Percentiles rank a stretch among this genome's conserved stretches.
These are phyloP conservation scores for Eragrostis nindensis DNA, from an alignment of 176 grass and related monocot genomes.

Conservation along the genomic window DNA sequence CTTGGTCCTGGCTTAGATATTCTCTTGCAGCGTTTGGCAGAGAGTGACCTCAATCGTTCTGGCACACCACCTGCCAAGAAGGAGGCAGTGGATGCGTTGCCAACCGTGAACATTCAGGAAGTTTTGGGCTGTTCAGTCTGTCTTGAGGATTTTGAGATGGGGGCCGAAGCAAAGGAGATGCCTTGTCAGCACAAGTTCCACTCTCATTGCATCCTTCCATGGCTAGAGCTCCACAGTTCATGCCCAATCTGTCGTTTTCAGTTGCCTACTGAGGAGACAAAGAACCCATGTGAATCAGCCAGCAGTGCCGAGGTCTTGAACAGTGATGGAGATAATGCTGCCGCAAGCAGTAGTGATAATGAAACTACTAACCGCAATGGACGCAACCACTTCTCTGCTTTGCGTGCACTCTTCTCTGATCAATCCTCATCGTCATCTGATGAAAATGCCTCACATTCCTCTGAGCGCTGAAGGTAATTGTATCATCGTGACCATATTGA, in stretches of 20 bases:
- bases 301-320: slow-evolving; percentile 27
- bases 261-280: slow-evolving; percentile 68
- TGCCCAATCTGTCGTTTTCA: slow-evolving; percentile 96
- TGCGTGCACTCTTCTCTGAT: slow-evolving; percentile 45
- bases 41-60: slow-evolving; percentile 72
- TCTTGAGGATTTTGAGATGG: slow-evolving; percentile 84
- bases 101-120: slow-evolving; percentile 65
- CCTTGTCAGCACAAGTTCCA: slow-evolving; percentile 92
- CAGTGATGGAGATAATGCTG: slow-evolving; percentile 39
- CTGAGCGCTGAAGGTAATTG: slow-evolving; percentile 50
- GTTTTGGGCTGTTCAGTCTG: slow-evolving; percentile 75
- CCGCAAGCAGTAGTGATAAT: slow-evolving; percentile 40
- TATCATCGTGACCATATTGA: slow-evolving; percentile 7
- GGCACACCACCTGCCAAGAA: slow-evolving; percentile 87
- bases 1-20: slow-evolving; percentile 81
- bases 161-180: slow-evolving; percentile 78
- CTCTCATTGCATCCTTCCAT: slow-evolving; percentile 77
- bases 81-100: slow-evolving; percentile 74
- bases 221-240: slow-evolving; percentile 92
- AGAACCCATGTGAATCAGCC: slow-evolving; percentile 59
- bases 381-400: slow-evolving; percentile 35
- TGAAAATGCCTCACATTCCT: slow-evolving; percentile 37
- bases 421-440: slow-evolving; percentile 38
- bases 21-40: slow-evolving; percentile 81
- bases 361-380: slow-evolving; percentile 33